A percentile compares a stretch with the other conserved stretches of the same genome.
These are phyloP conservation scores for Fusarium floridanum DNA, from an alignment of 2,329 filamentous ascomycete species.

Conservation along the genomic window DNA sequence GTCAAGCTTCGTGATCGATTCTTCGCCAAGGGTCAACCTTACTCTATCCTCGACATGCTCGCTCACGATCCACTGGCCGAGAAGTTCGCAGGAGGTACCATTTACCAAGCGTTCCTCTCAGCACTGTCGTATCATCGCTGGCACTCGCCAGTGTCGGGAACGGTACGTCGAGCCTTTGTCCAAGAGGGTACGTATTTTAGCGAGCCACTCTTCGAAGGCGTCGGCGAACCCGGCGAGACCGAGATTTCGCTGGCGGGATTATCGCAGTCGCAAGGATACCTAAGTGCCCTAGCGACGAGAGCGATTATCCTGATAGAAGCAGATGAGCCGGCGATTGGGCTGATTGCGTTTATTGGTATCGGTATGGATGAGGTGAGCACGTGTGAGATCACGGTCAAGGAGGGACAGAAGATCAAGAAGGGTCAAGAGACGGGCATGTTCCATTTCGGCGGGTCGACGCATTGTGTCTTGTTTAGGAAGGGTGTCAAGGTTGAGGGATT, in stretches of 20 bases:
- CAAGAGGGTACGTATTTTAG: slow-evolving; percentile 77
- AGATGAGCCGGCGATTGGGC: slow-evolving; percentile 74
- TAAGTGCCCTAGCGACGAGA: slow-evolving; percentile 76
- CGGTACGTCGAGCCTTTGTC: slow-evolving; percentile 67
- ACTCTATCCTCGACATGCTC: slow-evolving; percentile 75
- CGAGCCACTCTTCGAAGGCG: slow-evolving; percentile 61
- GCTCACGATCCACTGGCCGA: slow-evolving; percentile 64
- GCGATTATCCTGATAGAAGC: slow-evolving; percentile 79
- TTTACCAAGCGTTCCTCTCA: slow-evolving; percentile 79
- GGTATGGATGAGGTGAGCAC: slow-evolving; percentile 84
- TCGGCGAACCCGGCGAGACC: slow-evolving; percentile 45
- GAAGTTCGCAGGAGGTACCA: slow-evolving; percentile 71
- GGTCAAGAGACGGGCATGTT: slow-evolving; percentile 83
- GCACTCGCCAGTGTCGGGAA: slow-evolving; percentile 77
- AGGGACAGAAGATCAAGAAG: slow-evolving; percentile 75
- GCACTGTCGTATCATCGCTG: slow-evolving; percentile 79
- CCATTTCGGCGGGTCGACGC: slow-evolving; percentile 81
- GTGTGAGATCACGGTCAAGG: slow-evolving; percentile 77
- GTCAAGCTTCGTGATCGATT: slow-evolving; percentile 71
- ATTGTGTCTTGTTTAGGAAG: slow-evolving; percentile 76
- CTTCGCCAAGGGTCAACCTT: slow-evolving; percentile 78
- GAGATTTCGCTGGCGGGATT: slow-evolving; percentile 59
- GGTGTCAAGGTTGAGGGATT: slow-evolving; percentile 62
- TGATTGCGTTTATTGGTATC: slow-evolving; percentile 78
- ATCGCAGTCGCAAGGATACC: slow-evolving; percentile 71